Conservation (phyloP, 2,329 filamentous ascomycete species). For the Rhexocercosporidium sp. region DNA sequence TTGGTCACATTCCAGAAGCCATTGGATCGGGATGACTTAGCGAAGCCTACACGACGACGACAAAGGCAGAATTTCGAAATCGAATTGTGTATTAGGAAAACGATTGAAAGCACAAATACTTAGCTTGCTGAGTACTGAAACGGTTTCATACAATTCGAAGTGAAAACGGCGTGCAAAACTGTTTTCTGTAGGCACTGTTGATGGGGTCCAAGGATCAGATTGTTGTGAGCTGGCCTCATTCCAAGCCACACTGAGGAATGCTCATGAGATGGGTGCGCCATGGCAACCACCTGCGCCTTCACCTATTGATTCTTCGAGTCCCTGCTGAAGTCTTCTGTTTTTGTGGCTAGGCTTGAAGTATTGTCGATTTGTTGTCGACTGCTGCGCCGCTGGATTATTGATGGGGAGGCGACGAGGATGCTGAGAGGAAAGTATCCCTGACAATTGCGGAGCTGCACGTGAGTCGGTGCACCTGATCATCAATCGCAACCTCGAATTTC, state of each 20-base stretch:
- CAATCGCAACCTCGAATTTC: too few relatives aligned
- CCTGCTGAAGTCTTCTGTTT: background rate
- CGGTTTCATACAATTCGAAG: background rate
- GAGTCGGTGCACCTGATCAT: background rate
- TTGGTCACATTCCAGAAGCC: conserved; percentile 6
- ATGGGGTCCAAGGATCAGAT: too few relatives aligned
- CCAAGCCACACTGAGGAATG: background rate
- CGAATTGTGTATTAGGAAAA: background rate
- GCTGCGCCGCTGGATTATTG: too few relatives aligned
- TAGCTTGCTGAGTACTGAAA: background rate
- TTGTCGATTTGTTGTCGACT: background rate
- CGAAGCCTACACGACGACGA: background rate
- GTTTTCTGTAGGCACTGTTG: background rate
- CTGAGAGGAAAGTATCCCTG: too few relatives aligned
- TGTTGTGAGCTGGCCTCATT: background rate
- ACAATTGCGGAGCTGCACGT: background rate
- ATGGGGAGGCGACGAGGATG: too few relatives aligned
- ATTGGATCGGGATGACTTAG: background rate
- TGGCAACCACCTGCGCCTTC: background rate
- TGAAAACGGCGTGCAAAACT: background rate
- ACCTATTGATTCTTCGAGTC: background rate
- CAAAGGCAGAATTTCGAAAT: background rate
- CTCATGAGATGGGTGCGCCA: background rate
- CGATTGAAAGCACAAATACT: background rate
- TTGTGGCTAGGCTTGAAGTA: background rate